Base-by-base conservation (phyloP, 257 asterid species). In the Nicotiana tabacum region DNA sequence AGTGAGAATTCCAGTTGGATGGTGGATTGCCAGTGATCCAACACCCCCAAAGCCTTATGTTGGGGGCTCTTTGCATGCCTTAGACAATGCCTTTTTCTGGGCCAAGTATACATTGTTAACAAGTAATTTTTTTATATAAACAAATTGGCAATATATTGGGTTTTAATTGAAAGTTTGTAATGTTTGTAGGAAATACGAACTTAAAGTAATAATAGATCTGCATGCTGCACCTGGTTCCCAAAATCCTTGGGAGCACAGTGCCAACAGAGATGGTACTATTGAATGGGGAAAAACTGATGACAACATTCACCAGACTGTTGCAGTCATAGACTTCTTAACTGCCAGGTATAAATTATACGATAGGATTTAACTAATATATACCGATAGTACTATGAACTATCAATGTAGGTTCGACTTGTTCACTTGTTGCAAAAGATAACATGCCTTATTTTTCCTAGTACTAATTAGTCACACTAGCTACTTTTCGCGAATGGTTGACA, bases 181-280 rank as follows among this genome's bases (percentile, higher is more conserved):
- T 2, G 10, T 80, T 30, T 88, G 91, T 84, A 94, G 98, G 60
- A 94, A 91, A 83, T 90, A 94, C 39, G 91, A 89, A 33, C n/a
- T 94, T 5, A 85, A 83, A 61, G 92, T 94, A 0, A 90, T 94
- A 32, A 58, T 94, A 9, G 98, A 92, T 78, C 89, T 94, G 21
- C 97, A 94, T 30, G 90, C 90, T 21, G 96, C 95, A n/a, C 98
- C 96, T 0, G 96, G 96, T 32, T 94, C 96, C 11, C 97, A 94
- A 77, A 94, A 94, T 69, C 91, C 89, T 1, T 86, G 85, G 89
- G 98, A 91, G 87, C 97, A 91, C 84, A 90, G 96, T 82, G 57
- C 89, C 78, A 70, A 91, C 0, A 90, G 96, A 88, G 98, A 94
- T 82, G 96, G 97, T 13, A 88, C 86, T 4, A 89, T 82, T 43